Percentiles rank a stretch among this genome's conserved stretches.
Conservation (phyloP, 164 flowering plant species). For the Sextonia rubra region DNA sequence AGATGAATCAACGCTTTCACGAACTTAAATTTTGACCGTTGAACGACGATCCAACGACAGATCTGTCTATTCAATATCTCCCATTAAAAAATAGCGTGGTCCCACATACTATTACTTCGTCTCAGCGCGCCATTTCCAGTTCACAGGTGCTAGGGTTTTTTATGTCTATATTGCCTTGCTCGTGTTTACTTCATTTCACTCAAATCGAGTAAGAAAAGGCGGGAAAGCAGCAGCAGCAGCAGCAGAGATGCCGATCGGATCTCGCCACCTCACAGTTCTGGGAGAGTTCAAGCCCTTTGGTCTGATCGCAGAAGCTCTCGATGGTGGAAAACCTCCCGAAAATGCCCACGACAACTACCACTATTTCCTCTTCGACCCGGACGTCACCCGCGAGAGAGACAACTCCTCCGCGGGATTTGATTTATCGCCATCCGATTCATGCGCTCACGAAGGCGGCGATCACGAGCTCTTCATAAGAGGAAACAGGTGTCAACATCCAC, state of each 20-base stretch:
- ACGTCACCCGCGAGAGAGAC: constrained; percentile 40
- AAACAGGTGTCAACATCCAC: constrained; percentile 39
- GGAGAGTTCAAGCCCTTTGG: constrained; percentile 96
- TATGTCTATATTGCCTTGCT: too few species aligned
- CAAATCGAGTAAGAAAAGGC: too few species aligned
- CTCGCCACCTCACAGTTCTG: constrained; percentile 59
- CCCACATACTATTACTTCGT: too few species aligned
- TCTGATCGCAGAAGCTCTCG: constrained; percentile 71
- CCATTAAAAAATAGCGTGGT: too few species aligned
- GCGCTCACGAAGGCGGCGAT: constrained; percentile 41
- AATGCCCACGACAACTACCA: constrained; percentile 38
- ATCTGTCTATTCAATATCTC: too few species aligned
- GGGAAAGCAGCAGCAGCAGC: too few species aligned
- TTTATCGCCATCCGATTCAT: constrained; percentile 22
- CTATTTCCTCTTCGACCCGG: constrained; percentile 74
- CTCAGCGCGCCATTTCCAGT: too few species aligned
- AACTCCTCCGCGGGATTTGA: constrained; percentile 22
- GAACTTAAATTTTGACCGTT: too few species aligned
- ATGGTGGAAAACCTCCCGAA: constrained; percentile 66
- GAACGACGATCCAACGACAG: too few species aligned
- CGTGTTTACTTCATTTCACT: too few species aligned
- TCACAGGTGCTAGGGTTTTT: too few species aligned
- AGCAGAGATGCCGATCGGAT: constrained; percentile 28
- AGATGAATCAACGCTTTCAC: too few species aligned
- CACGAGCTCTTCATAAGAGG: constrained; percentile 95